Evolutionary conservation across 352 stramenopile species (phyloP).

Genomic region (Pythium diclinum): DNA sequence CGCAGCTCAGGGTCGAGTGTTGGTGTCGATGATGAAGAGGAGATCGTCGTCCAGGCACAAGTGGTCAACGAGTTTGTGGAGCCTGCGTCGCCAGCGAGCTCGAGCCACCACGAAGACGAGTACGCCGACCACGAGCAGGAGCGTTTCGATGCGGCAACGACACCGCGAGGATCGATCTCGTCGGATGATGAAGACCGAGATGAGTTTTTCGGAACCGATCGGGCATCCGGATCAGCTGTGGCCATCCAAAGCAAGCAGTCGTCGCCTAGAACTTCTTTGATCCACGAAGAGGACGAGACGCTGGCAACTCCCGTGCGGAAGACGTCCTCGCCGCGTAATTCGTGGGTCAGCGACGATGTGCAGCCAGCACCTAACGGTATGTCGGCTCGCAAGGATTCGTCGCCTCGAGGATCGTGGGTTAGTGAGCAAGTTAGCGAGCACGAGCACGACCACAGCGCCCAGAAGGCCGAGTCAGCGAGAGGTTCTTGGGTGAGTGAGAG

Average conservation of each 20-base stretch:
- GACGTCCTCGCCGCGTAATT: slow-evolving; percentile 2
- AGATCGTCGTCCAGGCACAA: slow-evolving; percentile 1
- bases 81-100: slow-evolving; percentile 15
- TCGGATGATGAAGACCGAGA: slow-evolving; percentile 10
- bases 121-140: neutral
- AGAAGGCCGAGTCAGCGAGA: neutral
- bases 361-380: neutral
- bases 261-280: slow-evolving; percentile 1
- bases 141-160: neutral
- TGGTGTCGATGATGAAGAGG: slow-evolving; percentile 11
- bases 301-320: neutral
- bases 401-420: slow-evolving; percentile 20
- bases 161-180: slow-evolving; percentile 13
- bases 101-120: slow-evolving; percentile 4
- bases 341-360: slow-evolving; percentile 7
- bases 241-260: neutral
- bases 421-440: slow-evolving; percentile 5
- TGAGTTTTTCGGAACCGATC: slow-evolving; percentile 6
- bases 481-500: slow-evolving; percentile 15
- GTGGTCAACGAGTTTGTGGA: slow-evolving; percentile 17
- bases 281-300: neutral
- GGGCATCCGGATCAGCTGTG: neutral
- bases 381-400: neutral
- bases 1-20: slow-evolving; percentile 6
- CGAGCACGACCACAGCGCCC: neutral